These are phyloP conservation scores for Penicillium griseofulvum DNA, from an alignment of 2,329 filamentous ascomycete species.

Conservation along the genomic window DNA sequence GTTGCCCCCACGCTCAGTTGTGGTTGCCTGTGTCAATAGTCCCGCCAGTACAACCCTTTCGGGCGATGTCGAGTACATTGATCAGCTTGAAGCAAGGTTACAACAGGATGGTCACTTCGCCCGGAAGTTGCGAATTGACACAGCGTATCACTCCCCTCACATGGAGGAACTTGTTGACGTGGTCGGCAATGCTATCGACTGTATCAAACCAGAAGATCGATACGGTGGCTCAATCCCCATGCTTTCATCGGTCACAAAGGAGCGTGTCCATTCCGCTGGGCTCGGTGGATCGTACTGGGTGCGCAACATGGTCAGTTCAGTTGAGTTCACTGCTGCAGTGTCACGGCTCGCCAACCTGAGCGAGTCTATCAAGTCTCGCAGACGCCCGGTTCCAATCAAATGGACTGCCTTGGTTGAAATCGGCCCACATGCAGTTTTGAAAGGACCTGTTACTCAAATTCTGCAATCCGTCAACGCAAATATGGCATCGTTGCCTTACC, in stretches of 20 bases:
- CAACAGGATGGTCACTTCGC: constrained; percentile 29
- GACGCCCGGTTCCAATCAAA: constrained; percentile 13
- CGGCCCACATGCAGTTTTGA: constrained; percentile 30
- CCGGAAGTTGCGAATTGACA: constrained; percentile 20
- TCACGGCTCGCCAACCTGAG: constrained; percentile 12
- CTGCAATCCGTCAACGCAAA: constrained; percentile 9
- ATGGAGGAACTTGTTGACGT: constrained; percentile 20
- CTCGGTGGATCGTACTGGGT: constrained; percentile 25
- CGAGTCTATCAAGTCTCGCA: constrained; percentile 14
- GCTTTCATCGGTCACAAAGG: constrained; percentile 27
- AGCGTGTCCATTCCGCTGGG: constrained; percentile 13
- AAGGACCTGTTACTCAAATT: constrained; percentile 24
- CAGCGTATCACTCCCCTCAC: constrained; percentile 26
- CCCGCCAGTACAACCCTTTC: constrained; percentile 54
- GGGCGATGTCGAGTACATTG: constrained; percentile 49
- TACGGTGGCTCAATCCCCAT: constrained; percentile 13
- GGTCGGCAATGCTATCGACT: constrained; percentile 11
- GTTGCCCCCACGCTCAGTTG: constrained; percentile 10
- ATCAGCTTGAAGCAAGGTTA: constrained; percentile 47
- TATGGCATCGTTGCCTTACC: constrained; percentile 10
- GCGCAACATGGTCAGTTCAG: constrained; percentile 23
- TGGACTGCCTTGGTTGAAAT: constrained; percentile 25
- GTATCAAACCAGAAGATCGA: constrained; percentile 14
- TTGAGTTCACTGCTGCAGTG: constrained; percentile 23
- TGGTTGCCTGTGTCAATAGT: constrained; percentile 50